Evolutionary conservation across 2,329 filamentous ascomycete genomes (phyloP), one percentile per base, ranked within the genome.

Genomic region (Davidsoniella virescens): DNA sequence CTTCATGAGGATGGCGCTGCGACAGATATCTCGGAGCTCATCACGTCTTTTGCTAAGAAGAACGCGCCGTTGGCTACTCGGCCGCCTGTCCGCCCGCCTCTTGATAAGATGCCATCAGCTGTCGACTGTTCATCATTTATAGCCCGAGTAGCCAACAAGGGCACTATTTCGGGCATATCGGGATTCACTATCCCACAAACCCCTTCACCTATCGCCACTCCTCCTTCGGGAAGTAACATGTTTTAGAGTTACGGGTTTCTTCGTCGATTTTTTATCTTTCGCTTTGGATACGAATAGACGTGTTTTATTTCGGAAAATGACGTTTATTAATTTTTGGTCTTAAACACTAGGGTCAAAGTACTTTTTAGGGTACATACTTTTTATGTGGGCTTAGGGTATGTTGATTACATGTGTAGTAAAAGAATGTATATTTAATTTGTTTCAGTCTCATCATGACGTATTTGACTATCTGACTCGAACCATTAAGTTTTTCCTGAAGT

Each of bases 121-220:
- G 16, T 45, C 2, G 44, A 29, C 17, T 47, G 50, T 29, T 47
- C 44, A 9, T 43, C 44, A 23, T 44, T 44, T 41, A 49, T 47
- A 23, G 50, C 50, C 2, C 29, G 50, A 10, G 29, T 47, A 26
- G 39, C 38, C 4, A 18, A 47, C 8, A 12, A 43, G 17, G 40
- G 26, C 25, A 46, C 44, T 26, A 36, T 18, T 26, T 46, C 44
- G 5, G 44, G 17, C 6, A 46, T 46, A 36, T 46, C 44, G 17
- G 44, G 29, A 4, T 33, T 46, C 9, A 33, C 8, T 33, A 12
- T 33, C 12, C 29, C 29, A 33, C 29, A 12, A 12, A 9, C 29
- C 4, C 29, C 29, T 33, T 12, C 29, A 12, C 29, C 29, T 33
- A 33, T 33, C 3, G 2, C 29, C 9, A 47, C 44, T 12, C 33